Evolutionary conservation across 345 rosid genomes (phyloP).

Genomic region (Erucastrum elatum): DNA sequence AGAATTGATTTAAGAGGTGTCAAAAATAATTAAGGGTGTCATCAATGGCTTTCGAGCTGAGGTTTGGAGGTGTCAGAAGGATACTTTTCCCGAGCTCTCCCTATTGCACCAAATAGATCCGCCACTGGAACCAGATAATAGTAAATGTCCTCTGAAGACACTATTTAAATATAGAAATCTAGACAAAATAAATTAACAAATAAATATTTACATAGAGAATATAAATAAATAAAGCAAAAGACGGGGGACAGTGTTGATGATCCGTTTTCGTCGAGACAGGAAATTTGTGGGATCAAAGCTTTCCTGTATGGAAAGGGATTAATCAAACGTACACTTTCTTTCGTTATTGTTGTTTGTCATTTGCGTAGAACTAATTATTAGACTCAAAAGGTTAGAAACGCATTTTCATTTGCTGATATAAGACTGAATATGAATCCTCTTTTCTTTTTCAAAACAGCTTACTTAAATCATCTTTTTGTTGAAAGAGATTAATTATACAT

Average conservation of each 20-base stretch:
- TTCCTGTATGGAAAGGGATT: constrained; percentile 11
- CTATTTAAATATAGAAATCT: background rate
- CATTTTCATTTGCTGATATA: background rate
- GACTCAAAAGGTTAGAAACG: background rate
- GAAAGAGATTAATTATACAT: no score
- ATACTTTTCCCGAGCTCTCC: no score
- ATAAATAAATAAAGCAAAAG: background rate
- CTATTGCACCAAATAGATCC: no score
- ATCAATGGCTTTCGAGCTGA: no score
- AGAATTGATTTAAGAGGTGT: no score
- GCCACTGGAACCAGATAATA: background rate
- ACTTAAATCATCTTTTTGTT: background rate
- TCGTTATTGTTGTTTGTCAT: background rate
- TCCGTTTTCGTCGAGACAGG: constrained; percentile 32
- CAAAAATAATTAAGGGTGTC: no score
- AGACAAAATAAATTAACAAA: background rate
- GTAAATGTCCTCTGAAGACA: constrained; percentile 5
- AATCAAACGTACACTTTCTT: constrained; percentile 8
- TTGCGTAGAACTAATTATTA: background rate
- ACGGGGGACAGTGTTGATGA: constrained; percentile 21
- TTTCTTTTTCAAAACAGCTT: background rate
- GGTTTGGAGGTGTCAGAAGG: no score
- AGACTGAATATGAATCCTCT: background rate
- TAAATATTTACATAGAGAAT: background rate
- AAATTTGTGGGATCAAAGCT: constrained; percentile 38